A percentile compares a stretch with the other conserved stretches of the same genome.
Evolutionary conservation across 371 early-diverging fungal species (phyloP).

Genomic region (Parasitella parasitica): DNA sequence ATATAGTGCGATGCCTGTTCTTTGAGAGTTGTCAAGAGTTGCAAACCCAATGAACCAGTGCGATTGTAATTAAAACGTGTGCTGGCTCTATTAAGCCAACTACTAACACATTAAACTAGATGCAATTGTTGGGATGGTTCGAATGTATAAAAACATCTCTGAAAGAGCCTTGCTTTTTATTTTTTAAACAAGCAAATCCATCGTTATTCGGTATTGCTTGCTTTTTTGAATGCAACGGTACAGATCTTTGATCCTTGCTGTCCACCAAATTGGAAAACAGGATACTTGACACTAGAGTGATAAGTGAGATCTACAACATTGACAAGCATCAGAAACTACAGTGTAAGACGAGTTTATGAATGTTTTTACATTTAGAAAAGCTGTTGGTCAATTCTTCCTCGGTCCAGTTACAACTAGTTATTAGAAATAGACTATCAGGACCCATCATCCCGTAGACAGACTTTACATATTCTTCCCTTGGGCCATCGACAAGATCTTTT

Average conservation of each 20-base stretch:
- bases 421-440: constrained; percentile 60
- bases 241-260: constrained; percentile 82
- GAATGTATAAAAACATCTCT: too few relatives aligned
- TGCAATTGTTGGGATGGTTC: too few relatives aligned
- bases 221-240: constrained; percentile 68
- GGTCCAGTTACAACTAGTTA: constrained; percentile 95
- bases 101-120: too few relatives aligned
- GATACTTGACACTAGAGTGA: constrained; percentile 73
- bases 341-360: not conserved
- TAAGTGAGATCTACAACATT: constrained; percentile 57
- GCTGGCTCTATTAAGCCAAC: too few relatives aligned
- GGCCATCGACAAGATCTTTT: constrained; percentile 31
- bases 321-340: not conserved
- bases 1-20: too few relatives aligned
- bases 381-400: constrained; percentile 73
- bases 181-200: too few relatives aligned
- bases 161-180: too few relatives aligned
- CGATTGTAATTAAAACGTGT: too few relatives aligned
- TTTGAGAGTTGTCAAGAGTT: too few relatives aligned
- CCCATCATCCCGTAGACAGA: constrained; percentile 35
- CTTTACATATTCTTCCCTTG: constrained; percentile 36
- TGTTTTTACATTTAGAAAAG: constrained; percentile 58
- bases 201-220: not conserved
- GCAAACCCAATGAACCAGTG: too few relatives aligned
- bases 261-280: constrained; percentile 88